These are phyloP conservation scores for Citropsis articulata DNA, from an alignment of 345 rosid species.

Conservation along the genomic window DNA sequence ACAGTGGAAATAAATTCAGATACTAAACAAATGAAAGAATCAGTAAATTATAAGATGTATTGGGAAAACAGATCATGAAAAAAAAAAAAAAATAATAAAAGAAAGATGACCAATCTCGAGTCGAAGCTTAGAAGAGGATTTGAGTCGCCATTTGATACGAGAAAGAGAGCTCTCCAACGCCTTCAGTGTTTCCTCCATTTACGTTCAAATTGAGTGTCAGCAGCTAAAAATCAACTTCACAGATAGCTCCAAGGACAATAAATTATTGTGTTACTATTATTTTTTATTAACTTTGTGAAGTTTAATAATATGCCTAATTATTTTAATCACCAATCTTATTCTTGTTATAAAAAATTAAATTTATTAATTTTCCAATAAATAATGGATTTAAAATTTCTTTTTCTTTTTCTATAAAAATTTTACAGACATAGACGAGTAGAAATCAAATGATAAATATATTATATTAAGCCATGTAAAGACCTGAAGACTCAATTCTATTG, in stretches of 20 bases:
- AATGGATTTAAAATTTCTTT: no score
- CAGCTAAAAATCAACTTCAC: neutral
- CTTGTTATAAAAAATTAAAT: no score
- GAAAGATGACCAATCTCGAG: slow-evolving; percentile 54
- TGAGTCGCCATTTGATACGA: slow-evolving; percentile 73
- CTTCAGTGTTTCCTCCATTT: slow-evolving; percentile 43
- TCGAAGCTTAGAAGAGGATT: slow-evolving; percentile 56
- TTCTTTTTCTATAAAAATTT: no score
- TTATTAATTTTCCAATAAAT: no score
- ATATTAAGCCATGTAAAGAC: no score
- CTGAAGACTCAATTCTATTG: no score
- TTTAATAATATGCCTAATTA: no score
- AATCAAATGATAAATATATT: no score
- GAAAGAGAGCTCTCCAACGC: slow-evolving; percentile 49
- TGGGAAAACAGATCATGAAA: neutral
- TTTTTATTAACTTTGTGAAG: no score
- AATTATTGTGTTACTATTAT: no score
- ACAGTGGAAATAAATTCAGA: neutral
- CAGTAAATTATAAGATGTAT: neutral
- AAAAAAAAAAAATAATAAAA: neutral
- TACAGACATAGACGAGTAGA: no score
- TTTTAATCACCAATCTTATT: no score
- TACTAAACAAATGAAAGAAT: neutral
- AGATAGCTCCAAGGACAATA: neutral
- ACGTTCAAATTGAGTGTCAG: slow-evolving; percentile 4